Percentiles rank a stretch among this genome's conserved stretches.
Conservation (phyloP, 2,329 filamentous ascomycete genomes). For the Metarhizium robertsii region DNA sequence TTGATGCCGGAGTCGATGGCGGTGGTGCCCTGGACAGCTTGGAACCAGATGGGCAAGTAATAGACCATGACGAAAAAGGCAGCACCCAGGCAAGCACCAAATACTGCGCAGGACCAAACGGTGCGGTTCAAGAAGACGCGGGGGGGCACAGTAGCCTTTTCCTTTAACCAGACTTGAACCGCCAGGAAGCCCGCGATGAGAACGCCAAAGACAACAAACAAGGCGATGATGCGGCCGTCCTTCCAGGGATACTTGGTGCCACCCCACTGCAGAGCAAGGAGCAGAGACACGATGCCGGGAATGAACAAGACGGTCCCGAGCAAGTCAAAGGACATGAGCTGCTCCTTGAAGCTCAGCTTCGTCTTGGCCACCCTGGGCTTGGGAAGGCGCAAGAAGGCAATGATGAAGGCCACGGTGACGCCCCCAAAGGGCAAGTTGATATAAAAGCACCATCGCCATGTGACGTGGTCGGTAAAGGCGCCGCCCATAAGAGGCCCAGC, state of each 20-base stretch:
- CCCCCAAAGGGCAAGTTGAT: slow-evolving; percentile 30
- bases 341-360: slow-evolving; percentile 5
- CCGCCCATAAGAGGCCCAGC: slow-evolving; percentile 25
- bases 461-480: slow-evolving; percentile 24
- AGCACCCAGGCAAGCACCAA: slow-evolving; percentile 14
- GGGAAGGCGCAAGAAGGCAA: slow-evolving; percentile 11
- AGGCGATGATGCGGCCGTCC: slow-evolving; percentile 6
- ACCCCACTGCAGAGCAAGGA: slow-evolving; percentile 43
- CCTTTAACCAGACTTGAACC: slow-evolving; percentile 23
- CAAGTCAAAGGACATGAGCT: slow-evolving; percentile 9
- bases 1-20: slow-evolving; percentile 18
- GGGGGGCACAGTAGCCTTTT: slow-evolving; percentile 6
- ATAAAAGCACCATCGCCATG: slow-evolving; percentile 32
- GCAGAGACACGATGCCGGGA: slow-evolving; percentile 32
- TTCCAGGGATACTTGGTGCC: slow-evolving; percentile 24
- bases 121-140: slow-evolving; percentile 9
- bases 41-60: slow-evolving; percentile 32
- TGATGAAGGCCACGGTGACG: slow-evolving; percentile 22
- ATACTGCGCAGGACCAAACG: slow-evolving; percentile 18
- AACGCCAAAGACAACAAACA: slow-evolving; percentile 6
- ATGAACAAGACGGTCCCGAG: slow-evolving; percentile 22
- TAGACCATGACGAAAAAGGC: slow-evolving; percentile 8
- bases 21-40: slow-evolving; percentile 29
- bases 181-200: slow-evolving; percentile 18
- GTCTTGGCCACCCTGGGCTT: slow-evolving; percentile 8